A percentile compares a stretch with the other conserved stretches of the same genome.
phyloP scores from a whole-genome alignment of 2,329 filamentous ascomycete species.

The Trichoderma breve region DNA sequence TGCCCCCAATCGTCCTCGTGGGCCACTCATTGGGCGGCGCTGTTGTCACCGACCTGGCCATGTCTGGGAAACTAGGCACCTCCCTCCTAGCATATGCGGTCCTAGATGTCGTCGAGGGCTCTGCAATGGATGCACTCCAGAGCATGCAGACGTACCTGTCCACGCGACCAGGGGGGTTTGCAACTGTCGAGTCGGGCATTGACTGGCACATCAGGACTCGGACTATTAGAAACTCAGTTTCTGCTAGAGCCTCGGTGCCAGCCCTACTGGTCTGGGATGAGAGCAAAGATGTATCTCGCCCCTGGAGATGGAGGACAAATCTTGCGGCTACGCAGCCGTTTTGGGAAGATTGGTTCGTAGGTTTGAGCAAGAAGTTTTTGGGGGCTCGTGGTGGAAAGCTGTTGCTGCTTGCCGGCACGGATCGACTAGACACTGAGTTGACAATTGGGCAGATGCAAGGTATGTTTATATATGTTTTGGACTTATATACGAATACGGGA shows the following conservation, averaged over 20 bases:
- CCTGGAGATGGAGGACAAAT: conserved; percentile 85
- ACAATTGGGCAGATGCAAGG: conserved; percentile 98
- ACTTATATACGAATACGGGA: background rate
- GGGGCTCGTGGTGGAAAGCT: conserved; percentile 78
- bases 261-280: conserved; percentile 62
- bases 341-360: conserved; percentile 92
- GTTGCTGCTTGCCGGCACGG: conserved; percentile 81
- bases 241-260: conserved; percentile 86
- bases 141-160: conserved; percentile 92
- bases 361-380: conserved; percentile 85
- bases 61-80: conserved; percentile 60
- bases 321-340: conserved; percentile 80
- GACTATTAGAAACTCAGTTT: conserved; percentile 77
- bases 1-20: conserved; percentile 77
- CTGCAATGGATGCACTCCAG: conserved; percentile 88
- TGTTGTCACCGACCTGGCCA: conserved; percentile 81
- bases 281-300: conserved; percentile 38
- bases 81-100: conserved; percentile 82
- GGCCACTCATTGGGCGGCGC: conserved; percentile 93
- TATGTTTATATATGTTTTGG: conserved; percentile 35
- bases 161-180: conserved; percentile 74
- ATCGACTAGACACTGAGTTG: conserved; percentile 84
- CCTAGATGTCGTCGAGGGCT: conserved; percentile 92
- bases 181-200: conserved; percentile 74
- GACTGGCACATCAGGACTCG: conserved; percentile 92